phyloP scores from a whole-genome alignment of 2,329 filamentous ascomycete species.

The Cladosporium sp. region DNA sequence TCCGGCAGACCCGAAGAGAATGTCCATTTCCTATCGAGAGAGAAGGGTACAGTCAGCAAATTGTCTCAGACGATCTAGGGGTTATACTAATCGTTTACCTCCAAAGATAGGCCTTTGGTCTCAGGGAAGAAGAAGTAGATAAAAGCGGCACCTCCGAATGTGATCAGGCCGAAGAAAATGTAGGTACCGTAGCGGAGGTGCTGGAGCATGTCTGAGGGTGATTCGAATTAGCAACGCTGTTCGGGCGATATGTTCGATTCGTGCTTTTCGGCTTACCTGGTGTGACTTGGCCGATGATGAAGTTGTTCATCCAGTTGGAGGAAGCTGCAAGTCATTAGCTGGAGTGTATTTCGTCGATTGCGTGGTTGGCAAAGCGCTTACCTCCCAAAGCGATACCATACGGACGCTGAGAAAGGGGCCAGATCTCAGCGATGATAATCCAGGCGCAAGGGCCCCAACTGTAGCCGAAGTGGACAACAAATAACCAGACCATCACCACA shows the following conservation, averaged over 20 bases:
- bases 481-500: constrained; percentile 68
- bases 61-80: no score
- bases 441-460: constrained; percentile 71
- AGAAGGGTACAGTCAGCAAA: no score
- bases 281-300: constrained; percentile 64
- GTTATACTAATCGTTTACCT: no score
- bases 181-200: constrained; percentile 37
- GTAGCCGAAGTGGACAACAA: constrained; percentile 70
- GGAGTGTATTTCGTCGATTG: not conserved
- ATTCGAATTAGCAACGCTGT: constrained; percentile 10
- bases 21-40: constrained; percentile 30
- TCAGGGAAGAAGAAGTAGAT: constrained; percentile 52
- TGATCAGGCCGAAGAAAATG: constrained; percentile 65
- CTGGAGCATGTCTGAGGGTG: constrained; percentile 43
- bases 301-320: constrained; percentile 44
- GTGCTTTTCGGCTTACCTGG: constrained; percentile 56
- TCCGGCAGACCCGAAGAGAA: constrained; percentile 47
- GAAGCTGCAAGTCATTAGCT: constrained; percentile 15
- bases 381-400: constrained; percentile 69
- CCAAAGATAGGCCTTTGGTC: constrained; percentile 50
- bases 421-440: constrained; percentile 67
- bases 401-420: constrained; percentile 65
- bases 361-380: constrained; percentile 17
- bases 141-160: constrained; percentile 56
- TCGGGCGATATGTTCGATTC: no score